Percentiles rank a stretch among this genome's conserved stretches.
Evolutionary conservation across 768 basidiomycete species (phyloP).

Genomic region (Multifurca ochricompacta): DNA sequence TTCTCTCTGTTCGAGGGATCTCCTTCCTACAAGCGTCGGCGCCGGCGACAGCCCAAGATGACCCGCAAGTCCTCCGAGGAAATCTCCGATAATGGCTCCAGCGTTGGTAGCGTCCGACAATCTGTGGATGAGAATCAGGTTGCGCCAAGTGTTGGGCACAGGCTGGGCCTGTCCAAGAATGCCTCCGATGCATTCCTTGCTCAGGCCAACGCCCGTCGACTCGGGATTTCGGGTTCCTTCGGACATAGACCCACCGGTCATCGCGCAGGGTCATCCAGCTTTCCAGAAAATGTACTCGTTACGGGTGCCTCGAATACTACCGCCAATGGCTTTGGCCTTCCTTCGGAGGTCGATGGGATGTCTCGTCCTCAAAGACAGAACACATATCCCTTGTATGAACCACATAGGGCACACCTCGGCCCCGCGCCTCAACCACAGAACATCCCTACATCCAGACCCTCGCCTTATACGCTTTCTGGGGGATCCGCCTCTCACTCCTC

Average conservation of each 20-base stretch:
- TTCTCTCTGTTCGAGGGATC: slow-evolving; percentile 78
- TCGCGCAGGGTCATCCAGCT: slow-evolving; percentile 7
- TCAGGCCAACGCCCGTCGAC: slow-evolving; percentile 14
- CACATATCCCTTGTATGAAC: slow-evolving; percentile 18
- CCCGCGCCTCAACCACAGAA: slow-evolving; percentile 3
- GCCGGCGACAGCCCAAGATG: slow-evolving; percentile 58
- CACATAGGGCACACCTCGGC: slow-evolving; percentile 1
- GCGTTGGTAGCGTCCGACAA: slow-evolving; percentile 14
- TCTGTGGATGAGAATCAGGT: slow-evolving; percentile 27
- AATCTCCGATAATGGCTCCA: slow-evolving; percentile 20
- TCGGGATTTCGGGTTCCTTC: slow-evolving; percentile 6
- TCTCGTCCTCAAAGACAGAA: slow-evolving; percentile 16
- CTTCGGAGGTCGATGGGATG: slow-evolving; percentile 6
- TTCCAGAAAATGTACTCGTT: slow-evolving; percentile 9
- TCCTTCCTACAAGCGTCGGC: slow-evolving; percentile 82
- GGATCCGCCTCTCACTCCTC: slow-evolving; percentile 18
- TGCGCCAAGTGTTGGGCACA: slow-evolving; percentile 21
- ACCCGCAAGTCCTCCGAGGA: slow-evolving; percentile 30
- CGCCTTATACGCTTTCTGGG: slow-evolving; percentile 22
- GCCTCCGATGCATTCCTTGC: slow-evolving; percentile 21
- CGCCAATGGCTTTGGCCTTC: not conserved
- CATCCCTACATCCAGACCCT: slow-evolving; percentile 17
- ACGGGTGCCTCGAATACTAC: not conserved
- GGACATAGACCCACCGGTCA: slow-evolving; percentile 3
- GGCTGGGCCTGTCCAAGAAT: slow-evolving; percentile 15